Evolutionary conservation across 257 asterid genomes (phyloP).

Genomic region (Oldenlandia corymbosa): DNA sequence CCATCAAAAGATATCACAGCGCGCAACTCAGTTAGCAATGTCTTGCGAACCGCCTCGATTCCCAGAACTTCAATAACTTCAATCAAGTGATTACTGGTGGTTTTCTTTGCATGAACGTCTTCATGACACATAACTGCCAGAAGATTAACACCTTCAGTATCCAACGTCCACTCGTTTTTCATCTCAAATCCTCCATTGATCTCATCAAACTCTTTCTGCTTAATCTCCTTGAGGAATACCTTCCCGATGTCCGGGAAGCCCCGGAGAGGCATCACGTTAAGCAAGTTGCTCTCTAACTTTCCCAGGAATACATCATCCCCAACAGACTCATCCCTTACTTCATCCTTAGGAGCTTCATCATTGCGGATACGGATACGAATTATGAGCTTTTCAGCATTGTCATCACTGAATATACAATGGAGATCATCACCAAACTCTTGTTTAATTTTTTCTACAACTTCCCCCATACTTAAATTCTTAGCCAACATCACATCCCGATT

Average conservation of each 20-base stretch:
- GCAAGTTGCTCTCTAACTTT: slow-evolving; percentile 96
- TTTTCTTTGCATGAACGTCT: slow-evolving; percentile 82
- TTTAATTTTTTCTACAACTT: slow-evolving; percentile 92
- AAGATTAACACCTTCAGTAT: slow-evolving; percentile 95
- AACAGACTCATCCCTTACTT: slow-evolving; percentile 71
- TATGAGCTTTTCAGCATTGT: slow-evolving; percentile 91
- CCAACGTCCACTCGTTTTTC: slow-evolving; percentile 96
- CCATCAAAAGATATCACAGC: slow-evolving; percentile 98
- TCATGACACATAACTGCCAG: slow-evolving; percentile 92
- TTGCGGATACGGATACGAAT: slow-evolving; percentile 98
- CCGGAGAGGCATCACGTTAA: slow-evolving; percentile 95
- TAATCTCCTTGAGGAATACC: slow-evolving; percentile 81
- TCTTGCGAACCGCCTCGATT: slow-evolving; percentile 90
- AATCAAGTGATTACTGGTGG: slow-evolving; percentile 92
- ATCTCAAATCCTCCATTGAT: slow-evolving; percentile 81
- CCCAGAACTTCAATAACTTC: slow-evolving; percentile 98
- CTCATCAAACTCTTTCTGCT: slow-evolving; percentile 69
- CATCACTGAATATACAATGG: slow-evolving; percentile 90
- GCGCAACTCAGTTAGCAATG: slow-evolving; percentile 90
- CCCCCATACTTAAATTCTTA: slow-evolving; percentile 98
- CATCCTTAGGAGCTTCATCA: slow-evolving; percentile 98
- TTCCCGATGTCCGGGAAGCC: slow-evolving; percentile 96
- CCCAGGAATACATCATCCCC: slow-evolving; percentile 98
- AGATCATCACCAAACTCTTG: slow-evolving; percentile 88
- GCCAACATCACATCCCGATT: slow-evolving; percentile 99